Evolutionary conservation across 345 rosid genomes (phyloP), one percentile per base, ranked within the genome.

Genomic region (Linum tenue): DNA sequence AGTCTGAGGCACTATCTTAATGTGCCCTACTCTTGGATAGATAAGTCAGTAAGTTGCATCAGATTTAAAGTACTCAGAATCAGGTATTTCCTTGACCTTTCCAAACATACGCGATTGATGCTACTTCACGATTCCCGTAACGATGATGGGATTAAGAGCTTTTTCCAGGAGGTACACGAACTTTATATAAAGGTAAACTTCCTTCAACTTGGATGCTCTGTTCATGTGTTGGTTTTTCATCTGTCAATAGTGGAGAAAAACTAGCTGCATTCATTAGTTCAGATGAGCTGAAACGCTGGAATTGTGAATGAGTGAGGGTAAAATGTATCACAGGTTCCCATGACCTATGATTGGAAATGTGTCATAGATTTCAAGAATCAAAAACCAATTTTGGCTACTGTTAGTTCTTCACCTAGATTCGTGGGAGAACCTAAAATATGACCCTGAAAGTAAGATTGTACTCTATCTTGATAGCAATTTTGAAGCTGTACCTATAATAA

Each of bases 111-210:
- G 1, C 81, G 97, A 68, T 74, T 94, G 58, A 88, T 94, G 95
- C 88, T 94, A 67, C 99, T 94, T 73, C 97, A 91, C 31, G 53
- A 48, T 2, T 87, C 95, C 3, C 90, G 97, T 53, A 94, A 86
- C 17, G 96, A 94, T 59, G 99, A 94, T 65, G 97, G 99, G 40
- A 94, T 94, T 77, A 94, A 94, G 83, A 90, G 95, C 84, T 90
- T 94, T 73, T 86, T 87, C 74, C 94, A 85, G 79, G 94, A 87
- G 77, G 90, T 85, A 65, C 90, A 85, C 59, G 94, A 87, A 76
- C 88, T 86, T 60, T 86, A 86, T 58, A 78, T 86, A 42, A 84
- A 86, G 89, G 92, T 84, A 62, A 17, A 36, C 39, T 43, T n/a
- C 39, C 14, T 48, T 12, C 15, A 9, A 15, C 11, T 48, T 10